A percentile compares a stretch with the other conserved stretches of the same genome.
phyloP scores from a whole-genome alignment of 176 grass and related monocot species.

The Oryza brachyantha region DNA sequence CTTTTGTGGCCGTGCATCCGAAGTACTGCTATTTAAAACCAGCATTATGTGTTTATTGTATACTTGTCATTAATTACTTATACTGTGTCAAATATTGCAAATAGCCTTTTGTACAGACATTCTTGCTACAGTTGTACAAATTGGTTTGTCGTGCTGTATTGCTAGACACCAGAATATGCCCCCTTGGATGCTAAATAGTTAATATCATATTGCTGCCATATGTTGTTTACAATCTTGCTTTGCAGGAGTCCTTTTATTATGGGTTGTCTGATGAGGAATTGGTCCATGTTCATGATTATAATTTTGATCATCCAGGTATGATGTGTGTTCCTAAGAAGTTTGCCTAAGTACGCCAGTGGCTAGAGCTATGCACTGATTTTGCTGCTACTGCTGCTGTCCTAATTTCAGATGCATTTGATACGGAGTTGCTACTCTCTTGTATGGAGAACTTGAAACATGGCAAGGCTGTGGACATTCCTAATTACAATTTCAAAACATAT shows the following conservation, averaged over 20 bases:
- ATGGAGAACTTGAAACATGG: constrained; percentile 80
- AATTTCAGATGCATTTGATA: constrained; percentile 93
- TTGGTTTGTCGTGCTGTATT: not conserved
- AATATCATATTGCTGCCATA: constrained; percentile 9
- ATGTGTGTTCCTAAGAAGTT: constrained; percentile 14
- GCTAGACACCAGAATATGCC: not conserved
- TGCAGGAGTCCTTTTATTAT: constrained; percentile 91
- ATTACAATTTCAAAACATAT: constrained; percentile 92
- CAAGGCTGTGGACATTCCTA: constrained; percentile 75
- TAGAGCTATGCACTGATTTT: constrained; percentile 25
- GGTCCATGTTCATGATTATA: constrained; percentile 59
- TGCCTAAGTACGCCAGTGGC: not conserved
- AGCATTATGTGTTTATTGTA: not conserved
- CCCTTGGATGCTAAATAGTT: not conserved
- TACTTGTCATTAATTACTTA: not conserved
- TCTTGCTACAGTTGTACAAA: not conserved
- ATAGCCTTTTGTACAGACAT: not conserved
- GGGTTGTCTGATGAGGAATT: constrained; percentile 65
- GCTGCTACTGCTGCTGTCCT: not conserved
- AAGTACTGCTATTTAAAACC: not conserved
- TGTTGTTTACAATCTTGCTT: not conserved
- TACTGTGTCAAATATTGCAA: not conserved
- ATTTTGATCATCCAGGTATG: constrained; percentile 71
- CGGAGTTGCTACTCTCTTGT: constrained; percentile 69
- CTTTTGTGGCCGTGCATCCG: not conserved